phyloP scores from a whole-genome alignment of 306 rosid species.

The Rubus idaeus region DNA sequence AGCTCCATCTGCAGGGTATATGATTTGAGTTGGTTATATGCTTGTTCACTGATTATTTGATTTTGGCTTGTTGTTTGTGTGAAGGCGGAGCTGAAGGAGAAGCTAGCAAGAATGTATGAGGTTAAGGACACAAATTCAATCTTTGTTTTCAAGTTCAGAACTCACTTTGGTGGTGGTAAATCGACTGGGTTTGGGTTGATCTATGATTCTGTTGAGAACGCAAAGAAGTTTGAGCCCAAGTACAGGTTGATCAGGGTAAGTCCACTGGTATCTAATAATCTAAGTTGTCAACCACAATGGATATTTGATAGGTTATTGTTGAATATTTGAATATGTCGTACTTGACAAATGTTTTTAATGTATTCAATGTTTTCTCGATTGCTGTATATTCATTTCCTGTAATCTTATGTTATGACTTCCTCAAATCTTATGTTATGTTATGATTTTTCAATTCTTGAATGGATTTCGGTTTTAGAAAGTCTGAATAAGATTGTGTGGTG shows the following conservation, averaged over 20 bases:
- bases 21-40: background rate
- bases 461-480: background rate
- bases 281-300: background rate
- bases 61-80: background rate
- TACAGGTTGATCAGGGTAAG: constrained; percentile 92
- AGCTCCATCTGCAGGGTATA: background rate
- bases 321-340: too few species aligned
- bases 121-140: constrained; percentile 80
- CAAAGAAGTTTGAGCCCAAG: constrained; percentile 92
- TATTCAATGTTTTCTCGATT: background rate
- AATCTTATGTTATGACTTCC: background rate
- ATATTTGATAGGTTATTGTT: background rate
- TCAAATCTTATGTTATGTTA: too few species aligned
- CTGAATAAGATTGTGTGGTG: background rate
- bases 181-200: constrained; percentile 94
- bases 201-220: constrained; percentile 83
- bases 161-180: constrained; percentile 97
- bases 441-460: background rate
- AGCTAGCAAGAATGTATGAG: constrained; percentile 67
- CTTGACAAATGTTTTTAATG: background rate
- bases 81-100: constrained; percentile 93
- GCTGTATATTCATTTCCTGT: background rate
- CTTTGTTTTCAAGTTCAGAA: constrained; percentile 84
- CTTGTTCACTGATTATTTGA: background rate
- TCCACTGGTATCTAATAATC: background rate